A percentile compares a stretch with the other conserved stretches of the same genome.
phyloP scores from a whole-genome alignment of 495 filamentous ascomycete species.

The Tuber magnatum region DNA sequence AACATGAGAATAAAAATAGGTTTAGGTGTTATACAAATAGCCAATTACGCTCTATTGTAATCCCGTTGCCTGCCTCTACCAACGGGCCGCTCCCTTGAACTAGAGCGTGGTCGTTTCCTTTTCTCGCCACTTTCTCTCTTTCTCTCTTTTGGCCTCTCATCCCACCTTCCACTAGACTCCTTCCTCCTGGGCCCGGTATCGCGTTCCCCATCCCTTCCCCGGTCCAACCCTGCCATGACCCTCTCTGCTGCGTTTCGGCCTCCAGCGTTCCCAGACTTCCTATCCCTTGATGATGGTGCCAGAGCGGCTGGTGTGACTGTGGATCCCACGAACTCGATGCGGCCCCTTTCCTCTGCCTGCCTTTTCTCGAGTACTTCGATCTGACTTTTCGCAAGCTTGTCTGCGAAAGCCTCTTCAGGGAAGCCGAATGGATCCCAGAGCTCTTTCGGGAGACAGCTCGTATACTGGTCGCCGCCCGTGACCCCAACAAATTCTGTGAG shows the following conservation, averaged over 20 bases:
- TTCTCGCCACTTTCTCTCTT: slow-evolving; percentile 34
- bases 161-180: slow-evolving; percentile 14
- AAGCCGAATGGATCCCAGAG: slow-evolving; percentile 62
- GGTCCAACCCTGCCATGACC: slow-evolving; percentile 43
- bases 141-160: slow-evolving; percentile 31
- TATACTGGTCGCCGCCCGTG: slow-evolving; percentile 60
- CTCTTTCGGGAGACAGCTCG: slow-evolving; percentile 59
- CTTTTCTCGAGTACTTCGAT: slow-evolving; percentile 53
- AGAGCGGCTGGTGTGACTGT: slow-evolving; percentile 32
- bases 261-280: slow-evolving; percentile 11
- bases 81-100: slow-evolving; percentile 21
- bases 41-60: slow-evolving; percentile 7
- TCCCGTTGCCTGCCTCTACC: slow-evolving; percentile 24
- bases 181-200: slow-evolving; percentile 31
- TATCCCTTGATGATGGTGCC: slow-evolving; percentile 31
- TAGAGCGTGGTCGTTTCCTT: slow-evolving; percentile 32
- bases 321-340: slow-evolving; percentile 71
- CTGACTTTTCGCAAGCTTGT: slow-evolving; percentile 61
- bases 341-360: slow-evolving; percentile 54
- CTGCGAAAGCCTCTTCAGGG: slow-evolving; percentile 66
- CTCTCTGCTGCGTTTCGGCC: slow-evolving; percentile 45
- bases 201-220: slow-evolving; percentile 36
- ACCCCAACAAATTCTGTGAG: slow-evolving; percentile 76
- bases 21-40: background rate
- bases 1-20: background rate